Percentiles rank a stretch among this genome's conserved stretches.
phyloP scores from a whole-genome alignment of 2,329 filamentous ascomycete genomes.

The Arthrobotrys entomopaga region DNA sequence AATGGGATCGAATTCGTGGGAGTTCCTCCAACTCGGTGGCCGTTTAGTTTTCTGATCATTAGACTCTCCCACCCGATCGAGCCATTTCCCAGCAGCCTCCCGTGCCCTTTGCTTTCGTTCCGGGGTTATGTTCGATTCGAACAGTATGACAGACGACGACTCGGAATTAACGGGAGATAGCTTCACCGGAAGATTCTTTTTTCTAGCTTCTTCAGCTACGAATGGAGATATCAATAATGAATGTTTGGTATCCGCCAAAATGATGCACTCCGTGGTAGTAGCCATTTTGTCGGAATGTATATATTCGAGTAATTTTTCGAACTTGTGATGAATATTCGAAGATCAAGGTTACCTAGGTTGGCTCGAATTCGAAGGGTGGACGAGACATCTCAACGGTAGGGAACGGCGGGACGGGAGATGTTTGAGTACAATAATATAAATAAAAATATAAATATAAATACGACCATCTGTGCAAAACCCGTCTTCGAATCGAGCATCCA shows the following conservation, averaged over 20 bases:
- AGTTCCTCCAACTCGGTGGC: background rate
- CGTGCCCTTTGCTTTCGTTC: background rate
- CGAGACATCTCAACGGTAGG: too few species aligned
- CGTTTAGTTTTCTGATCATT: background rate
- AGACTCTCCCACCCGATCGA: background rate
- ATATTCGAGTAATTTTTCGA: background rate
- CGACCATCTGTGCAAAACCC: too few species aligned
- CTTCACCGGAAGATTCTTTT: background rate
- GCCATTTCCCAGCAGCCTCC: background rate
- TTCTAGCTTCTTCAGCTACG: background rate
- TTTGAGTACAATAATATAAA: too few species aligned
- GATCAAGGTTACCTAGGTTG: too few species aligned
- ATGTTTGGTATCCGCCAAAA: background rate
- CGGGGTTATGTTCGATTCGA: background rate
- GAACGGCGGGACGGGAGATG: too few species aligned
- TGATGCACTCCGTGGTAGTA: background rate
- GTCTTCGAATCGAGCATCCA: too few species aligned
- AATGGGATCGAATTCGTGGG: background rate
- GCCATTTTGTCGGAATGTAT: background rate
- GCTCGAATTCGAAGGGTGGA: too few species aligned
- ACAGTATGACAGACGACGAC: background rate
- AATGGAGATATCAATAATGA: conserved; percentile 2
- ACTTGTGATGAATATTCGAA: too few species aligned
- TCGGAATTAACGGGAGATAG: background rate
- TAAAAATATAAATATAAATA: too few species aligned